Evolutionary conservation across 495 filamentous ascomycete species (phyloP).

Genomic region (Aspergillus hancockii): DNA sequence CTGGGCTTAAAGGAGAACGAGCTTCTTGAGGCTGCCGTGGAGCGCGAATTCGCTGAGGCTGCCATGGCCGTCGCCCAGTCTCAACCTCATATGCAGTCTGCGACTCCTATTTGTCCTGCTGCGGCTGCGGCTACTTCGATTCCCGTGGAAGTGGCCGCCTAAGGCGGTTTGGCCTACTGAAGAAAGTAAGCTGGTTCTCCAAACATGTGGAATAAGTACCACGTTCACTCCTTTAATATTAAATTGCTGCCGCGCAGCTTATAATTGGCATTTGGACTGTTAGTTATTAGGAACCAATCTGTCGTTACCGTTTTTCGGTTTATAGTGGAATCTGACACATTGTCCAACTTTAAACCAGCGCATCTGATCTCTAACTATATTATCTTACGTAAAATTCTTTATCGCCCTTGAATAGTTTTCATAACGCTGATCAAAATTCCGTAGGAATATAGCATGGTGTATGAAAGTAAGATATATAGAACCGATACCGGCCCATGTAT

Average conservation of each 20-base stretch:
- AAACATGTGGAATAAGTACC: slow-evolving; percentile 9
- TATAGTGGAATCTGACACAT: not conserved
- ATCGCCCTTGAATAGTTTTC: not conserved
- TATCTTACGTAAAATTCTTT: not conserved
- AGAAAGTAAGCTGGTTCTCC: not conserved
- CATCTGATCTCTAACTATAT: not conserved
- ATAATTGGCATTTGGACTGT: slow-evolving; percentile 2
- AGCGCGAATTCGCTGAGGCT: slow-evolving; percentile 37
- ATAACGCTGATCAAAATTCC: not conserved
- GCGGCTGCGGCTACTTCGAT: slow-evolving; percentile 28
- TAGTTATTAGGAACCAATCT: slow-evolving; percentile 16
- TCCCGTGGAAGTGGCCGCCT: slow-evolving; percentile 39
- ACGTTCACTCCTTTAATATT: slow-evolving; percentile 11
- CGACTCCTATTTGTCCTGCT: slow-evolving; percentile 24
- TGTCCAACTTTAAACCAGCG: not conserved
- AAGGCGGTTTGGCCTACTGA: slow-evolving; percentile 9
- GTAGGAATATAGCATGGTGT: no score
- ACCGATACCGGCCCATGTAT: no score
- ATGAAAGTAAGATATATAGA: not conserved
- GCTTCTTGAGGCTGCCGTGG: slow-evolving; percentile 38
- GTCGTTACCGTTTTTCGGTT: slow-evolving; percentile 14
- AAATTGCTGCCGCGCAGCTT: not conserved
- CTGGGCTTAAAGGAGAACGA: slow-evolving; percentile 62
- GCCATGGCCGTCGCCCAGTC: slow-evolving; percentile 13
- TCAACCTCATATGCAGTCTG: slow-evolving; percentile 32